A percentile compares a stretch with the other conserved stretches of the same genome.
These are phyloP conservation scores for Capronia epimyces DNA, from an alignment of 2,329 filamentous ascomycete species.

Conservation along the genomic window DNA sequence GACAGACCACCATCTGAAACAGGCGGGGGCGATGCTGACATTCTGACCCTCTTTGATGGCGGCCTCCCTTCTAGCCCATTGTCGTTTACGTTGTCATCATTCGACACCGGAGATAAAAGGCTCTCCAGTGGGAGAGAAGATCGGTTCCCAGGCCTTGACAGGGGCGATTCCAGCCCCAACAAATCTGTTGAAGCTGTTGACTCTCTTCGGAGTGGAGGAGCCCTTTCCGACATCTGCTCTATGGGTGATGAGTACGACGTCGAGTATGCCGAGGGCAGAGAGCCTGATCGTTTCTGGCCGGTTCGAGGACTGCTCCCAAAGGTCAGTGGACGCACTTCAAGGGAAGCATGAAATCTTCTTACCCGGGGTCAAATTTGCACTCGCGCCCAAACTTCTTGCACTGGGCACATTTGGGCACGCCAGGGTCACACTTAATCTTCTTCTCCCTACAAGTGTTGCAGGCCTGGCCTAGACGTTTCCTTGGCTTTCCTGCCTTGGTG, in stretches of 20 bases:
- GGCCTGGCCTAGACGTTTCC: slow-evolving; percentile 86
- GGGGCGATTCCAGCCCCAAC: slow-evolving; percentile 32
- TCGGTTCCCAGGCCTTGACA: slow-evolving; percentile 20
- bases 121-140: slow-evolving; percentile 16
- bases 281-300: slow-evolving; percentile 6
- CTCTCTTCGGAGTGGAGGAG: slow-evolving; percentile 4
- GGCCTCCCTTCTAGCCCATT: slow-evolving; percentile 31
- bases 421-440: slow-evolving; percentile 95
- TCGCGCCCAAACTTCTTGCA: slow-evolving; percentile 84
- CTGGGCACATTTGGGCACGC: slow-evolving; percentile 79
- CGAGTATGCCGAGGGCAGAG: slow-evolving; percentile 3
- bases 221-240: slow-evolving; percentile 10
- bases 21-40: slow-evolving; percentile 23
- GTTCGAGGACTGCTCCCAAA: slow-evolving; percentile 4
- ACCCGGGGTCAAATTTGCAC: slow-evolving; percentile 84
- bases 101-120: slow-evolving; percentile 27
- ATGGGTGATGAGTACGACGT: slow-evolving; percentile 17
- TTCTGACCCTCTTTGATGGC: slow-evolving; percentile 26
- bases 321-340: neutral
- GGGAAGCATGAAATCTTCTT: slow-evolving; percentile 5
- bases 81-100: slow-evolving; percentile 27
- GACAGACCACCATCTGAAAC: slow-evolving; percentile 5
- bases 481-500: slow-evolving; percentile 87
- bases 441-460: slow-evolving; percentile 91
- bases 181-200: slow-evolving; percentile 29